phyloP scores from a whole-genome alignment of 1,139 yeast species.

The Taphrina wiesneri region DNA sequence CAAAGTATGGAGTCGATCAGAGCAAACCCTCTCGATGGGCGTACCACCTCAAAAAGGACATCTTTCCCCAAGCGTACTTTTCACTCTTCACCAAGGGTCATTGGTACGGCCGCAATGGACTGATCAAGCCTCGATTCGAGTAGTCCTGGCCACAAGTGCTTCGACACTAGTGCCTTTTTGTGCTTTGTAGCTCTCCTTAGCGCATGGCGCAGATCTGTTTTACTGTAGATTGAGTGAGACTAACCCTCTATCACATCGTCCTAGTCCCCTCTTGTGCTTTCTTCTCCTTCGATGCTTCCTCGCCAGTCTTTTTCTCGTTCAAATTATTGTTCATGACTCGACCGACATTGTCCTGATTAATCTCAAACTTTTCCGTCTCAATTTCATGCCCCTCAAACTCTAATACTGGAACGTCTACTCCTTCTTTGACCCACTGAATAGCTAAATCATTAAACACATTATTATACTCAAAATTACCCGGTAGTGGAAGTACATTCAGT shows the following conservation, averaged over 20 bases:
- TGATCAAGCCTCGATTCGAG: conserved; percentile 33
- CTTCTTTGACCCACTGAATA: conserved; percentile 17
- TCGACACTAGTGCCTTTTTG: background rate
- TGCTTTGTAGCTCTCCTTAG: background rate
- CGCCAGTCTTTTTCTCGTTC: background rate
- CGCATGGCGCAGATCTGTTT: background rate
- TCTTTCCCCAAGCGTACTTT: conserved; percentile 35
- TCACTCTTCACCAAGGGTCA: conserved; percentile 25
- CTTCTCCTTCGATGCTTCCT: background rate
- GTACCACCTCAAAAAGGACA: conserved; percentile 35
- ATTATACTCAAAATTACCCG: conserved; percentile 25
- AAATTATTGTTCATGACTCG: background rate
- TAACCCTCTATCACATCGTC: background rate
- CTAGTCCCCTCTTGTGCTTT: background rate
- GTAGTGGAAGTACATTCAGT: background rate
- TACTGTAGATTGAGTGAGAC: background rate
- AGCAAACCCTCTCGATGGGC: conserved; percentile 32
- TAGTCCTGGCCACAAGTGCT: background rate
- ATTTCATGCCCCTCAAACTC: conserved; percentile 14
- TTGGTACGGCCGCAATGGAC: conserved; percentile 35
- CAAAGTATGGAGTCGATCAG: conserved; percentile 34
- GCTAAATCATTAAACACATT: conserved; percentile 31
- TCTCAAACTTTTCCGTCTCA: conserved; percentile 29
- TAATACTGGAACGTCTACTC: background rate
- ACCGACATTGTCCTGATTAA: conserved; percentile 16